These are phyloP conservation scores for Glycine tomentella DNA, from an alignment of 306 rosid genomes.

Conservation along the genomic window DNA sequence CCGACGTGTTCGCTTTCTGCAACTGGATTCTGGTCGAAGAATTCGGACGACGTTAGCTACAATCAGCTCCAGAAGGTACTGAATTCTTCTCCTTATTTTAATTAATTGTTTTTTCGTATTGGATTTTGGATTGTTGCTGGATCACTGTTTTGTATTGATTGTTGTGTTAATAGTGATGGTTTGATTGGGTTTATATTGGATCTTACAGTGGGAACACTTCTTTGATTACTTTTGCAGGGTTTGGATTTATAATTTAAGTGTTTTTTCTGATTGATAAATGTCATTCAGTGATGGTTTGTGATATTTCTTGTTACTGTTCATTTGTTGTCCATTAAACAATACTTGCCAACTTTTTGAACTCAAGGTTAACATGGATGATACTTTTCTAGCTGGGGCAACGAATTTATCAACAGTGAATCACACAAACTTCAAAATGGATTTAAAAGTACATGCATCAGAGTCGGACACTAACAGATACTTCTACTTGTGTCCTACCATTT, in stretches of 20 bases:
- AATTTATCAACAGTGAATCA: conserved; percentile 8
- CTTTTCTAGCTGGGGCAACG: not conserved
- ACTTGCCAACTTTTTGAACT: not conserved
- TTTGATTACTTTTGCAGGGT: too few relatives aligned
- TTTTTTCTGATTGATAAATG: conserved; percentile 39
- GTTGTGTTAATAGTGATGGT: conserved; percentile 31
- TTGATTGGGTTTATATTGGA: conserved; percentile 45
- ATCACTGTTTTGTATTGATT: conserved; percentile 51
- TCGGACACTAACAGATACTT: not conserved
- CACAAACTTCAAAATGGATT: conserved; percentile 6
- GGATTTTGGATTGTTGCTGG: conserved; percentile 33
- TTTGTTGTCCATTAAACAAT: conserved; percentile 24
- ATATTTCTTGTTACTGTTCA: conserved; percentile 5
- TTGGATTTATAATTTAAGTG: conserved; percentile 47
- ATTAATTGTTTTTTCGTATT: not conserved
- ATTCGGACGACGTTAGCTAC: conserved; percentile 69
- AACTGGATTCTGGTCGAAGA: conserved; percentile 91
- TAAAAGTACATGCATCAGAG: not conserved
- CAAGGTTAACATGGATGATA: conserved; percentile 15
- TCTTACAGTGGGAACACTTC: conserved; percentile 49
- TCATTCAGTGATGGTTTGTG: conserved; percentile 40
- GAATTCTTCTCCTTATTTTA: not conserved
- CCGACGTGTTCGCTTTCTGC: conserved; percentile 58
- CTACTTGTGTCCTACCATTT: not conserved
- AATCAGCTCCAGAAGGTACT: conserved; percentile 93